Evolutionary conservation across 2,329 filamentous ascomycete genomes (phyloP), one percentile per base, ranked within the genome.

Genomic region (Endocalyx cinctus): DNA sequence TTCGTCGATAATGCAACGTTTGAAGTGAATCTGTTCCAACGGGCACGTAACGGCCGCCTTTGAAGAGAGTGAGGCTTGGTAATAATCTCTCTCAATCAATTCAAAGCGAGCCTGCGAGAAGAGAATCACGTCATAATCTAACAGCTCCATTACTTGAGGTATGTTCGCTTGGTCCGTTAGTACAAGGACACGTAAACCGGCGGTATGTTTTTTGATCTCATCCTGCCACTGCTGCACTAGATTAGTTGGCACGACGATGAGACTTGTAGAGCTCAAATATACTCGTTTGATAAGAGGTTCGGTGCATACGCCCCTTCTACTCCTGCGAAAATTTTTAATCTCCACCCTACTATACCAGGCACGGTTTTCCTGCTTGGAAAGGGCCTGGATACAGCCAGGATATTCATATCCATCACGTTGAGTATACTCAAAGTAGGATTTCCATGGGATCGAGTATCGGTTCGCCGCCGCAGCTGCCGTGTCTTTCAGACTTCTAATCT

Each of bases 1-100:
- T 67, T 96, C 90, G 44, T 97, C 90, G 13, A 94, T 83, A 28
- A 97, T 89, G 29, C 94, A 81, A 2, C 90, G 74, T 48, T 95
- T 82, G 72, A 90, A 95, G 47, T 87, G 87, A 4, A 96, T 59
- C 6, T 75, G 60, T 25, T 78, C 77, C 13, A 96, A 59, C 0
- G 83, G 75, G 2, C 79, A 84, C 8, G 71, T 55, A 19, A 37
- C 23, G 20, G 8, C 20, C 20, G 20, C 20, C n/a, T 23, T n/a
- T n/a, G n/a, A n/a, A n/a, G n/a, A n/a, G n/a, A n/a, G n/a, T n/a
- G 20, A 23, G 20, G n/a, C 8, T 23, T 55, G 29, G 48, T 62
- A 35, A 43, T 72, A 54, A 42, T 72, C 43, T 72, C 69, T 37
- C 64, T 67, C 22, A 65, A 81, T 57, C 38, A 65, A 67, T 43